phyloP scores from a whole-genome alignment of 306 rosid species.

The Medicago lupulina region DNA sequence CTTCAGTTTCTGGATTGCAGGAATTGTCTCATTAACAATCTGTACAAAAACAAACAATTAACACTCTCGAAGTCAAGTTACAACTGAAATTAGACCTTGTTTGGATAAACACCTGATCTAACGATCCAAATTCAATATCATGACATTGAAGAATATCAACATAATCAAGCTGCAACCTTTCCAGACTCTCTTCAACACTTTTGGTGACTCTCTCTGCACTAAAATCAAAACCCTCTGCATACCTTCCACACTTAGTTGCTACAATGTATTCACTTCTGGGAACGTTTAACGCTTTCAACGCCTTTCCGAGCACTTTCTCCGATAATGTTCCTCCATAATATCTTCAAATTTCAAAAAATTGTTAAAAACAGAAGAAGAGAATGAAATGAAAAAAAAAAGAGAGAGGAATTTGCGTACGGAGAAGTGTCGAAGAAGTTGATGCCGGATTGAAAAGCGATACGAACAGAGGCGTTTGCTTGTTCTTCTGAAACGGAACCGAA shows the following conservation, averaged over 20 bases:
- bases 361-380: background rate
- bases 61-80: background rate
- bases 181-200: slow-evolving; percentile 93
- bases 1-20: slow-evolving; percentile 79
- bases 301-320: slow-evolving; percentile 80
- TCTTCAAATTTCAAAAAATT: slow-evolving; percentile 42
- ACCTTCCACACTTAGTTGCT: slow-evolving; percentile 90
- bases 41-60: slow-evolving; percentile 30
- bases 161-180: slow-evolving; percentile 82
- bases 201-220: slow-evolving; percentile 82
- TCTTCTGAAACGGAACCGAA: slow-evolving; percentile 78
- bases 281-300: slow-evolving; percentile 73
- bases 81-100: background rate
- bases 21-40: slow-evolving; percentile 88
- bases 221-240: slow-evolving; percentile 83
- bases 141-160: slow-evolving; percentile 95
- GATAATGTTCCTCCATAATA: slow-evolving; percentile 87
- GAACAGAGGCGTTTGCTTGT: slow-evolving; percentile 73
- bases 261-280: slow-evolving; percentile 79
- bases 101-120: slow-evolving; percentile 61
- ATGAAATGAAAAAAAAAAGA: background rate
- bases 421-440: slow-evolving; percentile 96
- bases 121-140: slow-evolving; percentile 87
- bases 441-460: slow-evolving; percentile 75
- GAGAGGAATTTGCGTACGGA: slow-evolving; percentile 53